Percentiles rank a stretch among this genome's conserved stretches.
Evolutionary conservation across 2,329 filamentous ascomycete genomes (phyloP).

Genomic region (Colletotrichum navitas): DNA sequence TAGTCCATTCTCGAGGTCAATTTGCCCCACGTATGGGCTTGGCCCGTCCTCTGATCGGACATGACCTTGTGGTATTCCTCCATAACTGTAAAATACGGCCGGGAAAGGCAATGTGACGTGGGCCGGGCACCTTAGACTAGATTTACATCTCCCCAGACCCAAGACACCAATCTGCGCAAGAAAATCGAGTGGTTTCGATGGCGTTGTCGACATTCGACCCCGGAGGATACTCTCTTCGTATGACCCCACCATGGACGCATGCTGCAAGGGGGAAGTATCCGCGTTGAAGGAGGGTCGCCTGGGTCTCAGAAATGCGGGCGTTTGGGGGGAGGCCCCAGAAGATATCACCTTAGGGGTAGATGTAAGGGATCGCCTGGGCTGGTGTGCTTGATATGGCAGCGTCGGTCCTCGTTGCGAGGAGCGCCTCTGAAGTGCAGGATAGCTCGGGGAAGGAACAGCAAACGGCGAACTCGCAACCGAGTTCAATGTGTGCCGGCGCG

Average conservation of each 20-base stretch:
- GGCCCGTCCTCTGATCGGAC: conserved; percentile 84
- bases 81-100: conserved; percentile 96
- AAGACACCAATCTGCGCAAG: conserved; percentile 95
- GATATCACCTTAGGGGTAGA: conserved; percentile 64
- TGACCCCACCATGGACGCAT: conserved; percentile 96
- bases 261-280: conserved; percentile 82
- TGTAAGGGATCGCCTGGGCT: conserved; percentile 80
- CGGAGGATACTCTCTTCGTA: conserved; percentile 97
- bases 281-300: conserved; percentile 79
- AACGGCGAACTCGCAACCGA: conserved; percentile 66
- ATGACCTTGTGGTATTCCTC: conserved; percentile 72
- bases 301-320: conserved; percentile 63
- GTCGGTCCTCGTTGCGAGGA: conserved; percentile 68
- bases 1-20: conserved; percentile 89
- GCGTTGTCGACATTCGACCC: conserved; percentile 95
- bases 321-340: conserved; percentile 61
- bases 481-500: conserved; percentile 79
- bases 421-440: conserved; percentile 41
- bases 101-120: conserved; percentile 93
- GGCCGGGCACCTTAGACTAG: conserved; percentile 85
- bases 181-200: conserved; percentile 92
- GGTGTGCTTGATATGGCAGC: conserved; percentile 80
- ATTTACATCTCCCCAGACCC: conserved; percentile 88
- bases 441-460: conserved; percentile 54
- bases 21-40: conserved; percentile 93